phyloP scores from a whole-genome alignment of 768 basidiomycete species.

The button mushroom (Agaricus bisporus) region DNA sequence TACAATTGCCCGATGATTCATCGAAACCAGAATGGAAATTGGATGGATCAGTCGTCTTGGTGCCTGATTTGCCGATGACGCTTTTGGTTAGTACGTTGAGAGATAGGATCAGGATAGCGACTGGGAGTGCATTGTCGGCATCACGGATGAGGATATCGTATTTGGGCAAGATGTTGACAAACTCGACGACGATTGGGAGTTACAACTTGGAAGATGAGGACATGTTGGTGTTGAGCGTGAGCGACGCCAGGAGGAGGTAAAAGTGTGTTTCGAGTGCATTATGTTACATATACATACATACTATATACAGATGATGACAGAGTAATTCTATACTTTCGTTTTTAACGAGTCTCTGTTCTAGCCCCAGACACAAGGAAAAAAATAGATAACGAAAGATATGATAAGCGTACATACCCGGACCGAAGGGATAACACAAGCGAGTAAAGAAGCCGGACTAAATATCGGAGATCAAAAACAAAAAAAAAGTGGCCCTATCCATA shows the following conservation, averaged over 20 bases:
- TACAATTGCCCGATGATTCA: slow-evolving; percentile 79
- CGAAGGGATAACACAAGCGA: no score
- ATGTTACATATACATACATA: slow-evolving; percentile 9
- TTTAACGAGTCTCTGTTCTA: no score
- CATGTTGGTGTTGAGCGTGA: slow-evolving; percentile 66
- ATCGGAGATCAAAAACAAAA: no score
- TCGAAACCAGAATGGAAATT: slow-evolving; percentile 93
- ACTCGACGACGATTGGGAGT: slow-evolving; percentile 75
- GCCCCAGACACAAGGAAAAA: no score
- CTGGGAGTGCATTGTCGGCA: slow-evolving; percentile 75
- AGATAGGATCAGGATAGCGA: slow-evolving; percentile 77
- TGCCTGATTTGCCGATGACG: slow-evolving; percentile 80
- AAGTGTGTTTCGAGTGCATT: not conserved
- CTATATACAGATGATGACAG: not conserved
- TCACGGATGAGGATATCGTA: slow-evolving; percentile 78
- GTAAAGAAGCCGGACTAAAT: no score
- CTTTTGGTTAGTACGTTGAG: slow-evolving; percentile 84
- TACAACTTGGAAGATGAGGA: slow-evolving; percentile 95
- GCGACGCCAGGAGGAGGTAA: slow-evolving; percentile 70
- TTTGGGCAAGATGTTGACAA: slow-evolving; percentile 80
- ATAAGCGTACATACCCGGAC: no score
- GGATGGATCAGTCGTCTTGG: slow-evolving; percentile 69
- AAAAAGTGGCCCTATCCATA: not conserved
- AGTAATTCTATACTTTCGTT: not conserved
- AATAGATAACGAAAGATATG: no score